phyloP scores from a whole-genome alignment of 768 basidiomycete genomes.

The Suillus placidus region DNA sequence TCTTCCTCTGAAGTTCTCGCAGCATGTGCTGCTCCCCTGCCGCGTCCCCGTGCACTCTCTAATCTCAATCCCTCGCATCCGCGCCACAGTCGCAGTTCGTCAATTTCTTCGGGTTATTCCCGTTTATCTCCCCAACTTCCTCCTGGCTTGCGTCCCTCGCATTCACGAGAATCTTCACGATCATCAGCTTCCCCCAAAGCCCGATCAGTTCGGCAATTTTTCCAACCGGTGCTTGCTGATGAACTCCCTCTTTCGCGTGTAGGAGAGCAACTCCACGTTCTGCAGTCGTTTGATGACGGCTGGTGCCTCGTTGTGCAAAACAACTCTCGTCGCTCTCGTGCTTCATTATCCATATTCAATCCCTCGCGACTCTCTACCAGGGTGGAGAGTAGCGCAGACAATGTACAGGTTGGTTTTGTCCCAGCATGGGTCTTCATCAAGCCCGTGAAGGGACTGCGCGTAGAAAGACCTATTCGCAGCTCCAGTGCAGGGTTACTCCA shows the following conservation, averaged over 20 bases:
- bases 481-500: slow-evolving; percentile 53
- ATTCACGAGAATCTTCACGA: slow-evolving; percentile 17
- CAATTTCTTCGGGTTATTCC: slow-evolving; percentile 41
- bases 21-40: slow-evolving; percentile 13
- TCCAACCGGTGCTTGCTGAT: slow-evolving; percentile 72
- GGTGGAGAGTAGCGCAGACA: slow-evolving; percentile 28
- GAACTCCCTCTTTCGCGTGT: slow-evolving; percentile 57
- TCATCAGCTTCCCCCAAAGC: slow-evolving; percentile 36
- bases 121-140: slow-evolving; percentile 28
- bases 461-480: slow-evolving; percentile 66
- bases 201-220: slow-evolving; percentile 65
- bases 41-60: slow-evolving; percentile 19
- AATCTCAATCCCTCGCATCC: slow-evolving; percentile 21
- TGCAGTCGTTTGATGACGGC: slow-evolving; percentile 75
- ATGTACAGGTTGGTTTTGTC: slow-evolving; percentile 69
- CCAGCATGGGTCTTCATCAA: slow-evolving; percentile 80
- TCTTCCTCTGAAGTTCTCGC: slow-evolving; percentile 40
- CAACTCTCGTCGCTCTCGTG: slow-evolving; percentile 39
- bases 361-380: slow-evolving; percentile 23
- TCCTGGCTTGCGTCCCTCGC: slow-evolving; percentile 10
- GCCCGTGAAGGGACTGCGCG: slow-evolving; percentile 57
- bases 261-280: slow-evolving; percentile 63
- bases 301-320: slow-evolving; percentile 77
- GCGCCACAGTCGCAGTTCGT: slow-evolving; percentile 39
- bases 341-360: slow-evolving; percentile 48